Conservation (phyloP, 352 stramenopile species). For the Pythium folliculosum region DNA sequence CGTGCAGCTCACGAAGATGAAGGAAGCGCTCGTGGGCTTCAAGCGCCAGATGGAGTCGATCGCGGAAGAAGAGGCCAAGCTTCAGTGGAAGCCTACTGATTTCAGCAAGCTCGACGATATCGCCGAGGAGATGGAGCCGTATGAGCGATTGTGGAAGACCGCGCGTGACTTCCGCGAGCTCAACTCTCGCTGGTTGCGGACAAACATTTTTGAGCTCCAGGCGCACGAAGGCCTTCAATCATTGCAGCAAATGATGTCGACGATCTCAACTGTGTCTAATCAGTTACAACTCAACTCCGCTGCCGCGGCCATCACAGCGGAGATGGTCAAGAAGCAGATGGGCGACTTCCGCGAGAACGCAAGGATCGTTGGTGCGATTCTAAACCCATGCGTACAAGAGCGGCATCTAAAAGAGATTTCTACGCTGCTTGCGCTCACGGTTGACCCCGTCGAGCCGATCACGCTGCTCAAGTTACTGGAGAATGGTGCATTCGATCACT, state of each 20-base stretch:
- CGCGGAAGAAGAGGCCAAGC: slow-evolving; percentile 56
- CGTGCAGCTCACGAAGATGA: slow-evolving; percentile 72
- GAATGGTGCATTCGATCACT: slow-evolving; percentile 59
- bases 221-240: slow-evolving; percentile 46
- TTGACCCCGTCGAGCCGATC: slow-evolving; percentile 53
- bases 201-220: slow-evolving; percentile 71
- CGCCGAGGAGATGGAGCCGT: slow-evolving; percentile 69
- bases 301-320: slow-evolving; percentile 59
- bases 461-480: slow-evolving; percentile 76
- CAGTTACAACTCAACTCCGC: slow-evolving; percentile 56
- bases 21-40: slow-evolving; percentile 60
- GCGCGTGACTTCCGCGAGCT: slow-evolving; percentile 76
- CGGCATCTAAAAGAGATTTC: slow-evolving; percentile 67
- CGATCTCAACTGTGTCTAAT: slow-evolving; percentile 56
- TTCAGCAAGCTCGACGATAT: slow-evolving; percentile 79
- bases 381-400: slow-evolving; percentile 68
- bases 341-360: slow-evolving; percentile 71
- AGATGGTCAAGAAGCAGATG: slow-evolving; percentile 82
- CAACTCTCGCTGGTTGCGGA: slow-evolving; percentile 59
- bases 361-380: slow-evolving; percentile 61
- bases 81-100: slow-evolving; percentile 71
- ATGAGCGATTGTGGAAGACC: slow-evolving; percentile 76
- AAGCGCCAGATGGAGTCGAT: slow-evolving; percentile 60
- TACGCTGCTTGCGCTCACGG: slow-evolving; percentile 39
- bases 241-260: slow-evolving; percentile 59